These are phyloP conservation scores for Yamadazyma kitorensis DNA, from an alignment of 805 yeast species.

Conservation along the genomic window DNA sequence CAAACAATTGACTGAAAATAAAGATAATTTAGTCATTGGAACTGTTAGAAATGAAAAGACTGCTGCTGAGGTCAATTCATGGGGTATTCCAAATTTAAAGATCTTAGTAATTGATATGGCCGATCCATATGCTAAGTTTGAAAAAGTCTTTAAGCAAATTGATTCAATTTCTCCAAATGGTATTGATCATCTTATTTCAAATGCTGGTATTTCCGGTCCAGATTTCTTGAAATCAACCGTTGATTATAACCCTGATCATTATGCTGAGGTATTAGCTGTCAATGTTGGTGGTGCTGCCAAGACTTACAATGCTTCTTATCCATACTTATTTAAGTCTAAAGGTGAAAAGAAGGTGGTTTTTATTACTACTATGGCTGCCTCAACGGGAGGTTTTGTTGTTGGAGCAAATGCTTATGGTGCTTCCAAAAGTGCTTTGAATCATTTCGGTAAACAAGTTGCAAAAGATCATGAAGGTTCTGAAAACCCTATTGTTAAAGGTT, in stretches of 20 bases:
- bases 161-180: conserved; percentile 21
- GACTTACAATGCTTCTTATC: conserved; percentile 23
- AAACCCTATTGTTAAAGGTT: not conserved
- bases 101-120: conserved; percentile 4
- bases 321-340: conserved; percentile 19
- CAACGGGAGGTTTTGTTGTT: conserved; percentile 3
- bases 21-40: conserved; percentile 7
- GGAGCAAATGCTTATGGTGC: conserved; percentile 24
- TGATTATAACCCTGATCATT: conserved; percentile 7
- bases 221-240: not conserved
- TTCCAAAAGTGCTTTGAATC: conserved; percentile 38
- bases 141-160: conserved; percentile 10
- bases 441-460: conserved; percentile 22
- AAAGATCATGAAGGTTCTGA: conserved; percentile 12
- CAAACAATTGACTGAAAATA: conserved; percentile 1
- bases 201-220: conserved; percentile 3
- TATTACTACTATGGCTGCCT: conserved; percentile 19
- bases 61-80: conserved; percentile 6
- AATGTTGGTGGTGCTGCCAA: conserved; percentile 10
- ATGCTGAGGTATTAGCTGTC: conserved; percentile 5
- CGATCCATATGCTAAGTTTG: conserved; percentile 5
- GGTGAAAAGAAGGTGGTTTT: conserved; percentile 22
- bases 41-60: conserved; percentile 8
- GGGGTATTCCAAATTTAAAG: conserved; percentile 1
- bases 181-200: conserved; percentile 22